Conservation (phyloP, 768 basidiomycete genomes). For the Lactifluus volemus region DNA sequence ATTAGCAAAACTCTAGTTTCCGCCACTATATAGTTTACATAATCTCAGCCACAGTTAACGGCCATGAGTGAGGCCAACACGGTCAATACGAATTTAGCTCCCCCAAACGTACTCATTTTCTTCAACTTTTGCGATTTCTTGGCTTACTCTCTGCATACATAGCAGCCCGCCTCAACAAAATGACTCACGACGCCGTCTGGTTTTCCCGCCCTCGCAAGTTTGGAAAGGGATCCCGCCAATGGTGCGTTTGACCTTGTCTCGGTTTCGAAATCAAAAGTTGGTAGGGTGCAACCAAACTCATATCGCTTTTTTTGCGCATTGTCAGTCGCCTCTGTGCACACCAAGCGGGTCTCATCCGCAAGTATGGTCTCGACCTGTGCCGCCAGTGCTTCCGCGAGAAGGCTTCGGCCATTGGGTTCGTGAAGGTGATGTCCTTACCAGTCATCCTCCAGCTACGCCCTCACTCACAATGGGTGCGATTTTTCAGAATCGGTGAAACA, state of each 20-base stretch:
- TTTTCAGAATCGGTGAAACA: conserved; percentile 11
- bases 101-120: background rate
- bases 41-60: background rate
- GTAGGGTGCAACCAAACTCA: conserved; percentile 5
- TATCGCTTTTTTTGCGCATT: background rate
- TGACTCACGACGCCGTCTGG: conserved; percentile 99
- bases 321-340: conserved; percentile 90
- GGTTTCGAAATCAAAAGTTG: background rate
- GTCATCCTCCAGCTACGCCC: background rate
- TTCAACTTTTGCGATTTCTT: background rate
- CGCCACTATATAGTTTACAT: conserved; percentile 19
- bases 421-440: conserved; percentile 56
- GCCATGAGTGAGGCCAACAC: background rate
- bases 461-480: background rate
- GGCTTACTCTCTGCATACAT: conserved; percentile 2
- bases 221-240: conserved; percentile 94
- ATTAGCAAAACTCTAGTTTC: conserved; percentile 3
- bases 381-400: conserved; percentile 99
- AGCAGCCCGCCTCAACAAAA: conserved; percentile 33
- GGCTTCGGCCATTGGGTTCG: conserved; percentile 86
- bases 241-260: conserved; percentile 40
- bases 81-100: conserved; percentile 8
- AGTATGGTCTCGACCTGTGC: conserved; percentile 95
- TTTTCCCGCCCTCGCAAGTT: conserved; percentile 92
- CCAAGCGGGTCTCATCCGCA: conserved; percentile 95